Base-by-base conservation (phyloP, 2,329 filamentous ascomycete species). In the Calonectria naviculata region DNA sequence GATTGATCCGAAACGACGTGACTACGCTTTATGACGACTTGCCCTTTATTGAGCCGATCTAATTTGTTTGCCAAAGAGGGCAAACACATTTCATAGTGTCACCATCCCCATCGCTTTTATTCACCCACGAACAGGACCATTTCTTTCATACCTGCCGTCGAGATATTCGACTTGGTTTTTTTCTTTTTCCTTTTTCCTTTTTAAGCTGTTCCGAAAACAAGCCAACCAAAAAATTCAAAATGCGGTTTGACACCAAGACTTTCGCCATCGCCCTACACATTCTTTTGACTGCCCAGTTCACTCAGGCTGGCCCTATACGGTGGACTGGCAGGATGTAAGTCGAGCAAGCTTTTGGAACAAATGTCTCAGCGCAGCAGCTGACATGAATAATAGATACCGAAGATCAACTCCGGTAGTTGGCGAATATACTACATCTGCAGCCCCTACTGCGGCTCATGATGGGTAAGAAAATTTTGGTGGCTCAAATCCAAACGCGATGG, bases 261-360 rank as follows among this genome's bases (percentile, higher is more conserved):
- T 61, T 78, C 21, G 70, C 68, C 26, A 70, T 76, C 36, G 79
- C 70, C 71, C 63, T 81, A 7, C 78, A 68, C 73, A 46, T 81
- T 66, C 74, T 83, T 69, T 69, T 80, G 64, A 67, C 75, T 75
- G 73, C 75, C 24, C 78, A 80, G 71, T 79, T 72, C 67, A 75
- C 75, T 28, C 75, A 81, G 80, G 82, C 82, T 74, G 82, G 82
- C 74, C 84, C 80, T 80, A 74, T 82, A 36, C 77, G 76, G 65
- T 78, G 81, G 80, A 79, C 76, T 74, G 74, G 75, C 73, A 79
- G 73, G 74, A 70, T 79, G 81, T 83, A 72, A 64, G 80, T 74
- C 12, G n/a, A 67, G 44, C 63, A 19, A 5, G 26, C 15, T 60
- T 9, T 8, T 12, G 26, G 42, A 6, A 13, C 17, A 4, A 44